Conservation (phyloP, 306 rosid species). For the Astragalus membranaceus region DNA sequence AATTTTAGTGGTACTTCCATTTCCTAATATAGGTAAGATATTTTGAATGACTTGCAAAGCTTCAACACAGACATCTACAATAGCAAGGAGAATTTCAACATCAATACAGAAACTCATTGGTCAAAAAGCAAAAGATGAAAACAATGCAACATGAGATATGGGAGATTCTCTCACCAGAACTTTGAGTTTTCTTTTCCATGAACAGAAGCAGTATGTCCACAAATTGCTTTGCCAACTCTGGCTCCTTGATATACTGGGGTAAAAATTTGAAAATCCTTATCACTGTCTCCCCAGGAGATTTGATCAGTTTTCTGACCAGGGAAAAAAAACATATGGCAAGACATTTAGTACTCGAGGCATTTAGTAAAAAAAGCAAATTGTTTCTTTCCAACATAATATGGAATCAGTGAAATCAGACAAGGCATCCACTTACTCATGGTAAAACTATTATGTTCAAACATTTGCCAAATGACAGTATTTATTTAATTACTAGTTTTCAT, state of each 20-base stretch:
- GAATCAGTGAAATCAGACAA: not conserved
- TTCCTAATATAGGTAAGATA: slow-evolving; percentile 52
- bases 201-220: slow-evolving; percentile 62
- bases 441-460: not conserved
- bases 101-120: not conserved
- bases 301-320: slow-evolving; percentile 63
- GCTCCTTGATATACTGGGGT: slow-evolving; percentile 55
- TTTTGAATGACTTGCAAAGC: slow-evolving; percentile 53
- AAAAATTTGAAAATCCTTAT: slow-evolving; percentile 59
- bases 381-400: slow-evolving; percentile 6
- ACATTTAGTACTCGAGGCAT: not conserved
- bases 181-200: slow-evolving; percentile 43
- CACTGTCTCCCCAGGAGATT: slow-evolving; percentile 62
- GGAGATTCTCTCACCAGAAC: slow-evolving; percentile 44
- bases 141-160: not conserved
- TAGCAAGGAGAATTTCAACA: slow-evolving; percentile 19
- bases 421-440: not conserved
- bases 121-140: not conserved
- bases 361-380: not conserved
- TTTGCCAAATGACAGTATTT: not conserved
- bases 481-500: not conserved
- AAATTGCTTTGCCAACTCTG: slow-evolving; percentile 51
- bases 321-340: not conserved
- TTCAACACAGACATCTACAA: slow-evolving; percentile 61
- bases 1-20: slow-evolving; percentile 46